Base-by-base conservation (phyloP, 2,329 filamentous ascomycete genomes). In the Rutstroemia sp. region DNA sequence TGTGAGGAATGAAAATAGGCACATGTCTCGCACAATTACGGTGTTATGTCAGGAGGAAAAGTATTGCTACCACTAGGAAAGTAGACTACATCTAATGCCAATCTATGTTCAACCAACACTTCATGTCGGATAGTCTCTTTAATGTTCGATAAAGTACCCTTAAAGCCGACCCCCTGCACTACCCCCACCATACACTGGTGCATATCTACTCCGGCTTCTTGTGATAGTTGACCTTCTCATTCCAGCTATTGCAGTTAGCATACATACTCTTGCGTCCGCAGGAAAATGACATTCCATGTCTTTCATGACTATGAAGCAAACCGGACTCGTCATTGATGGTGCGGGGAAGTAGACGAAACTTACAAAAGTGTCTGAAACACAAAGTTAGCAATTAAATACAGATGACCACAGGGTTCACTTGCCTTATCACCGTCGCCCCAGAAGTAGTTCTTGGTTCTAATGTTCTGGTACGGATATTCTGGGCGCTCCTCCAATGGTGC, bases 371-470 rank as follows among this genome's bases (percentile, higher is more conserved):
- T 87, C 85, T 85, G 61, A 5, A 47, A 21, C 52, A n/a, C 39
- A 50, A 48, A 49, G 51, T 63, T 58, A 65, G 60, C 42, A 50
- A 44, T 44, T 5, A 34, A 34, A 34, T 34, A 34, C 30, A 34
- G 30, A 34, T 10, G 30, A 34, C 30, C 30, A 9, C 18, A 21
- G 12, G 34, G 34, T 16, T 25, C 57, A 70, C 79, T 69, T 64
- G 90, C 88, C 88, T 97, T 94, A 79, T 99, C 94, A 71, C 94
- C 94, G 71, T 97, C 80, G 65, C 92, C 92, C 88, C 88, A 99
- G 70, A 83, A 85, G 81, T 77, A 99, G 83, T 96, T 96, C 86
- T 94, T 96, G 73, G 83, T 82, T 73, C 94, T 88, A 74, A 99
- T 88, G 82, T 99, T 99, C 83, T 95, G 90, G 85, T 95, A 99